phyloP scores from a whole-genome alignment of 1,139 yeast species.

The Sugiyamaella pinicola region DNA sequence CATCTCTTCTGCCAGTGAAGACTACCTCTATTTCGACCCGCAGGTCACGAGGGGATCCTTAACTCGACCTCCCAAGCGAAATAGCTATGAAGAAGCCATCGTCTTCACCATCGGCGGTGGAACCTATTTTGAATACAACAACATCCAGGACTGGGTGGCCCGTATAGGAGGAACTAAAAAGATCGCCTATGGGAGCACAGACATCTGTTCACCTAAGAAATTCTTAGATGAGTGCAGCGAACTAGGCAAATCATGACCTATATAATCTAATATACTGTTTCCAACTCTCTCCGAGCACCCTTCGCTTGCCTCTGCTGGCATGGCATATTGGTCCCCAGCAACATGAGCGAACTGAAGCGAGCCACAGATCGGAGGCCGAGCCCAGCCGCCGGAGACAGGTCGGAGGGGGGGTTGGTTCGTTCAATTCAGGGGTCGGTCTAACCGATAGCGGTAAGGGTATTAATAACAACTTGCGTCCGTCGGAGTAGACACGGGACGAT shows the following conservation, averaged over 20 bases:
- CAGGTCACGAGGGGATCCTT: constrained; percentile 82
- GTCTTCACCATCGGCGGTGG: constrained; percentile 98
- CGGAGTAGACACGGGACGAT: not conserved
- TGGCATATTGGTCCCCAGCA: too few relatives aligned
- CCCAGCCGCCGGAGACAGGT: too few relatives aligned
- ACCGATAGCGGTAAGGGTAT: constrained; percentile 5
- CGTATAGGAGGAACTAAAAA: constrained; percentile 44
- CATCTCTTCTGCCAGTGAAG: constrained; percentile 67
- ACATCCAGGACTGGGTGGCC: constrained; percentile 84
- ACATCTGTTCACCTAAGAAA: constrained; percentile 70
- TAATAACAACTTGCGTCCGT: not conserved
- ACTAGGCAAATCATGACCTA: constrained; percentile 44
- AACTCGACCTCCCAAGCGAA: constrained; percentile 85
- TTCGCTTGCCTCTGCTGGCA: too few relatives aligned
- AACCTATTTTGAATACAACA: constrained; percentile 89
- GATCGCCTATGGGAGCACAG: constrained; percentile 87
- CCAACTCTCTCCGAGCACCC: too few relatives aligned
- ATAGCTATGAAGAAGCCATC: constrained; percentile 73
- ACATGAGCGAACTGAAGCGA: too few relatives aligned
- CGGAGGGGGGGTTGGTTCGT: too few relatives aligned
- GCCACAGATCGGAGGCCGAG: too few relatives aligned
- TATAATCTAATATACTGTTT: not conserved
- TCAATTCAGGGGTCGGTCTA: not conserved
- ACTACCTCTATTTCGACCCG: constrained; percentile 88
- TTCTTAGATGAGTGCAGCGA: constrained; percentile 73